Conservation (phyloP, 331 rosid genomes). For the Malus hybrid region DNA sequence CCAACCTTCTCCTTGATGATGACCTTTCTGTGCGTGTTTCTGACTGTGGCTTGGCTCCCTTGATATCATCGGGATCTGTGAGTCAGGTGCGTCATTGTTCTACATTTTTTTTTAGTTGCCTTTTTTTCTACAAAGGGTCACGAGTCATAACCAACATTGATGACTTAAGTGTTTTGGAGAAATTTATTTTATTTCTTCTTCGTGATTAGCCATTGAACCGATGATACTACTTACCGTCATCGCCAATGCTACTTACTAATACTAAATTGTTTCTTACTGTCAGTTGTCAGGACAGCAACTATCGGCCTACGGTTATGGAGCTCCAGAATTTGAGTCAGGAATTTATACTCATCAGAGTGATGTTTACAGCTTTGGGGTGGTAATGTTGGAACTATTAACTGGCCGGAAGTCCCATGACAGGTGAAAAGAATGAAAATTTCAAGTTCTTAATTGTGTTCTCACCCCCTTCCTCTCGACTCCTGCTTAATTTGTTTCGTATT, state of each 20-base stretch:
- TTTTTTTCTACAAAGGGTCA: not conserved
- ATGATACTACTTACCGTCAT: not conserved
- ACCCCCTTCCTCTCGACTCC: not conserved
- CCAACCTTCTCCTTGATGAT: conserved; percentile 80
- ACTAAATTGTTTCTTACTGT: conserved; percentile 8
- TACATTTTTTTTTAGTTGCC: not conserved
- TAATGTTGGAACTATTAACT: conserved; percentile 86
- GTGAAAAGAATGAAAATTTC: conserved; percentile 22
- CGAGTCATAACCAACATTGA: not conserved
- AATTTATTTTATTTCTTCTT: not conserved
- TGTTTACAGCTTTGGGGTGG: conserved; percentile 91
- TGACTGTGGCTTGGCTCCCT: conserved; percentile 87
- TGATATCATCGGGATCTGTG: conserved; percentile 74
- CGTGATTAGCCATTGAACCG: not conserved
- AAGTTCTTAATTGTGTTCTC: not conserved
- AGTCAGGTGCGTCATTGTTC: conserved; percentile 55
- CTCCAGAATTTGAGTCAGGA: conserved; percentile 90
- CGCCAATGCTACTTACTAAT: not conserved
- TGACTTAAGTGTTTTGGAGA: not conserved
- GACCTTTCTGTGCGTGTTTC: conserved; percentile 61
- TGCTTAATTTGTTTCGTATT: not conserved
- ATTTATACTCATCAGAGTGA: conserved; percentile 73
- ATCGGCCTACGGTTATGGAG: conserved; percentile 80
- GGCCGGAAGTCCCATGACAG: conserved; percentile 83
- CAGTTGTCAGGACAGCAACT: conserved; percentile 86